phyloP scores from a whole-genome alignment of 371 early-diverging fungal genomes.

The Choanephora cucurbitarum region DNA sequence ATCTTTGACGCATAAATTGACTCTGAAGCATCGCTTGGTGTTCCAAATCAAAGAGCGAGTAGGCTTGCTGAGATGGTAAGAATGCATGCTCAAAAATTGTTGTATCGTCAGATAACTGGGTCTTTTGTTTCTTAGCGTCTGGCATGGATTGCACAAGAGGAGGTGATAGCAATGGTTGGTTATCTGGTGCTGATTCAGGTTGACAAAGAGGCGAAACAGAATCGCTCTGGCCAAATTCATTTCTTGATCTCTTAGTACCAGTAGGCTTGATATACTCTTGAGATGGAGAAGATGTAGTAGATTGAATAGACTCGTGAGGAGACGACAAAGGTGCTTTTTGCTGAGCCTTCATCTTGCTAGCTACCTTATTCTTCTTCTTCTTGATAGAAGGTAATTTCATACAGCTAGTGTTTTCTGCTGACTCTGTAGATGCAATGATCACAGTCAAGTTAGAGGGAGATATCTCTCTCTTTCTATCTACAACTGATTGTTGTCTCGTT shows the following conservation, averaged over 20 bases:
- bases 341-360: too few species aligned
- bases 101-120: background rate
- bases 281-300: too few species aligned
- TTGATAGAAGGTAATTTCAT: too few species aligned
- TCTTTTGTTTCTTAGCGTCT: background rate
- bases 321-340: too few species aligned
- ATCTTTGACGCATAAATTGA: background rate
- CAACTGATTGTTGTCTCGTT: background rate
- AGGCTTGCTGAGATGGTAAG: too few species aligned
- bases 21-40: background rate
- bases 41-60: background rate
- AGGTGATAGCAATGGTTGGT: background rate
- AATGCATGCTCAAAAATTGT: too few species aligned
- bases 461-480: background rate
- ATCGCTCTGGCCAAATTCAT: background rate
- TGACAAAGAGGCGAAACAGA: background rate
- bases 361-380: too few species aligned
- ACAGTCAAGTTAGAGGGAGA: too few species aligned
- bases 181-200: background rate
- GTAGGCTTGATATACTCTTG: too few species aligned
- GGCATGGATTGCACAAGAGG: background rate
- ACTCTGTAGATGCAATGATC: too few species aligned
- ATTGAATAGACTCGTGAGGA: too few species aligned
- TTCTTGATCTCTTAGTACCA: background rate
- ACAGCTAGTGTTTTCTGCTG: too few species aligned